Percentiles rank a stretch among this genome's conserved stretches.
These are phyloP conservation scores for Chiua virens DNA, from an alignment of 768 basidiomycete genomes.

Conservation along the genomic window DNA sequence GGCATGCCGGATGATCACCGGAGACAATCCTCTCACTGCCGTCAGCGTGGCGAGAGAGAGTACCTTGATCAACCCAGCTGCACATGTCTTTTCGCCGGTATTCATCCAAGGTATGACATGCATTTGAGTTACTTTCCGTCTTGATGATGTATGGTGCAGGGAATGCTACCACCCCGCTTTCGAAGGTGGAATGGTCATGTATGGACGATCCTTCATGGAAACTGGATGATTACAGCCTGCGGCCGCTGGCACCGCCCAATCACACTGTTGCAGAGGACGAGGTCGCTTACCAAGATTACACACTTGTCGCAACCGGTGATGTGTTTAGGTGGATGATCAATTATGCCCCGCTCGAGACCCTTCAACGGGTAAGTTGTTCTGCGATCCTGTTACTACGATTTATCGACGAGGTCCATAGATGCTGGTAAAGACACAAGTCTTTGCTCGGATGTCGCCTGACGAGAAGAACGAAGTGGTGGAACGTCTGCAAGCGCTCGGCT, in stretches of 20 bases:
- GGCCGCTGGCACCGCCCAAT: constrained; percentile 72
- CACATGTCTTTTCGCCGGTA: constrained; percentile 81
- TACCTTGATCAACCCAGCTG: constrained; percentile 80
- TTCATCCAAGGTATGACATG: constrained; percentile 64
- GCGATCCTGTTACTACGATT: neutral
- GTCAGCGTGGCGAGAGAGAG: constrained; percentile 97
- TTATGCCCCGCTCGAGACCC: constrained; percentile 87
- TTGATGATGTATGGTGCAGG: constrained; percentile 40
- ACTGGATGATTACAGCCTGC: constrained; percentile 86
- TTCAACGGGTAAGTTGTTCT: constrained; percentile 67
- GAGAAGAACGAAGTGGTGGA: constrained; percentile 99
- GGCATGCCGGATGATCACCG: constrained; percentile 96
- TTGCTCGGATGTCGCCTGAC: constrained; percentile 98
- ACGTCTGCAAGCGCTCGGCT: constrained; percentile 87
- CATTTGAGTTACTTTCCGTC: neutral
- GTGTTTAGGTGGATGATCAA: constrained; percentile 99
- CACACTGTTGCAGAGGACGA: constrained; percentile 71
- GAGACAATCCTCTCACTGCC: constrained; percentile 95
- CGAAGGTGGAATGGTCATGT: constrained; percentile 86
- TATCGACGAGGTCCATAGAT: constrained; percentile 55
- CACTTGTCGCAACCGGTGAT: constrained; percentile 90
- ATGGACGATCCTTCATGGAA: constrained; percentile 86
- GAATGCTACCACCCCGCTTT: constrained; percentile 46
- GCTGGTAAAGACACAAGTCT: constrained; percentile 95
- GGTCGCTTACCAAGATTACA: constrained; percentile 80